Percentiles rank a stretch among this genome's conserved stretches.
These are phyloP conservation scores for Themeda triandra DNA, from an alignment of 176 grass and related monocot genomes.

Conservation along the genomic window DNA sequence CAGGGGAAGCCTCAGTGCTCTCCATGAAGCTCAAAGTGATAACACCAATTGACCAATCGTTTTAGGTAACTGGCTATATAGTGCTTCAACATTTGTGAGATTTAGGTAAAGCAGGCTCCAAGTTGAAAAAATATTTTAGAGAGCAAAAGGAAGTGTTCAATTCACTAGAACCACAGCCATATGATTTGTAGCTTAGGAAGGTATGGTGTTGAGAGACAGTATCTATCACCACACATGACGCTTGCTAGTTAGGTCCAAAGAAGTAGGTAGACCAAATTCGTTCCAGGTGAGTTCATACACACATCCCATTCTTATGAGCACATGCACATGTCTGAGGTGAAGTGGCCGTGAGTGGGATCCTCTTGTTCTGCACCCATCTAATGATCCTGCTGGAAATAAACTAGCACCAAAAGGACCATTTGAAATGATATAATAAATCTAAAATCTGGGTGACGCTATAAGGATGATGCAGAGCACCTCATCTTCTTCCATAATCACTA, in stretches of 20 bases:
- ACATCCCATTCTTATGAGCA: conserved; percentile 37
- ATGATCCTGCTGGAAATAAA: not conserved
- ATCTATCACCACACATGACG: not conserved
- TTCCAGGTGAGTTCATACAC: conserved; percentile 34
- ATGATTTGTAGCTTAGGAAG: not conserved
- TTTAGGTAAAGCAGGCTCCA: not conserved
- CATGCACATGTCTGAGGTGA: conserved; percentile 24
- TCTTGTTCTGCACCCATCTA: conserved; percentile 22
- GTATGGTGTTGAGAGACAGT: not conserved
- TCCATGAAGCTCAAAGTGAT: not conserved
- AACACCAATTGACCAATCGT: not conserved
- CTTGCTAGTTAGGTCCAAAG: conserved; percentile 19
- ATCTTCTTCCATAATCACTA: conserved; percentile 9
- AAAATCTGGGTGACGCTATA: not conserved
- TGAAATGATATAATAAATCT: not conserved
- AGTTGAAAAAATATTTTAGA: not conserved
- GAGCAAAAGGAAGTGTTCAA: not conserved
- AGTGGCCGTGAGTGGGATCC: conserved; percentile 36
- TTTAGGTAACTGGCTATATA: not conserved
- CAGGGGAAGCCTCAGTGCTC: not conserved
- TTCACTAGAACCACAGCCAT: not conserved
- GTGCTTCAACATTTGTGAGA: not conserved
- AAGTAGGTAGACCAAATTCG: conserved; percentile 13
- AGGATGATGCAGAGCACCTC: conserved; percentile 1
- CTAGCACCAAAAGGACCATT: not conserved